phyloP scores from a whole-genome alignment of 2,329 filamentous ascomycete genomes.

The Paecilomyces sp. region DNA sequence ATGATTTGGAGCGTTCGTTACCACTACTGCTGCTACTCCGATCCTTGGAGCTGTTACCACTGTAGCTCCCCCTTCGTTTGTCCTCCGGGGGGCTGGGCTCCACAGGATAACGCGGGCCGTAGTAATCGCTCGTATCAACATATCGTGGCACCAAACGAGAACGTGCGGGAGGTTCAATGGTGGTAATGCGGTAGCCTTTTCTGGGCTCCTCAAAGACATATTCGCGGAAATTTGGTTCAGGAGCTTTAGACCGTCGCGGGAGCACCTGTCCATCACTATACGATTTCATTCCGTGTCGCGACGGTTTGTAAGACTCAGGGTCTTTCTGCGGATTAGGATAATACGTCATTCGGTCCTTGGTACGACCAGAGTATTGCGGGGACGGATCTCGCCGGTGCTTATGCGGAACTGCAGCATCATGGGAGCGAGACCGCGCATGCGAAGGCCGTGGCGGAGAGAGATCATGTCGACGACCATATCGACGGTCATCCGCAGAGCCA shows the following conservation, averaged over 20 bases:
- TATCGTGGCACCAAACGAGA: constrained; percentile 10
- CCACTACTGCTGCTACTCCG: constrained; percentile 15
- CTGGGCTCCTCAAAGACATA: constrained; percentile 15
- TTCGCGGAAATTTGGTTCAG: constrained; percentile 17
- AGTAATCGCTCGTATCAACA: constrained; percentile 3
- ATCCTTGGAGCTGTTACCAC: constrained; percentile 10
- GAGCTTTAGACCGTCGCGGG: constrained; percentile 9
- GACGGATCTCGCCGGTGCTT: constrained; percentile 18
- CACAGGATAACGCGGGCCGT: neutral
- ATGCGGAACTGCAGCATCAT: constrained; percentile 25
- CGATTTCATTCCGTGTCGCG: constrained; percentile 5
- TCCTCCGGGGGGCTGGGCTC: constrained; percentile 19
- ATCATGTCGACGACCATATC: constrained; percentile 12
- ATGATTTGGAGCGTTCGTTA: constrained; percentile 16
- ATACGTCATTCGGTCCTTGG: neutral
- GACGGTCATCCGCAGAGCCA: constrained; percentile 8
- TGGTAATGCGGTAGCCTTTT: constrained; percentile 11
- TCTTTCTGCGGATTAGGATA: neutral
- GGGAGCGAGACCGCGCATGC: constrained; percentile 26
- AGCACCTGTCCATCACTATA: constrained; percentile 7
- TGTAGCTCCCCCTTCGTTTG: constrained; percentile 16
- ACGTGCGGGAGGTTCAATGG: constrained; percentile 7
- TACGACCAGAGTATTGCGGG: constrained; percentile 13
- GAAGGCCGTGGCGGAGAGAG: constrained; percentile 18
- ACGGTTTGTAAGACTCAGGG: neutral